Conservation (phyloP, 345 rosid species). For the Crucihimalaya himalaica region DNA sequence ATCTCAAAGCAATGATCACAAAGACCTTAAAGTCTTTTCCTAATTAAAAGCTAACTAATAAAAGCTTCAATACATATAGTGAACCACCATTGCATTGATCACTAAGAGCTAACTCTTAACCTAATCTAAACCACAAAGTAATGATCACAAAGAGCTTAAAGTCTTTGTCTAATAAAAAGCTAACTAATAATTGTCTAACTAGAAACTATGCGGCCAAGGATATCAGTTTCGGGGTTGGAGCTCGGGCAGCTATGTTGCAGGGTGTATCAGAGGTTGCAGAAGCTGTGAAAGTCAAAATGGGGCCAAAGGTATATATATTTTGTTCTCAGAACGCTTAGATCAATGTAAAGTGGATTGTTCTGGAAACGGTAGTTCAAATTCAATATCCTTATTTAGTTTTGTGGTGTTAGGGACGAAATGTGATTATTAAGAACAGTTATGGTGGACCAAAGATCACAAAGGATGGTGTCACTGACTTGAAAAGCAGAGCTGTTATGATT, state of each 20-base stretch:
- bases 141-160: no score
- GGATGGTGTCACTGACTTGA: slow-evolving; percentile 91
- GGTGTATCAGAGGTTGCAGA: slow-evolving; percentile 94
- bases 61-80: no score
- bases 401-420: slow-evolving; percentile 75
- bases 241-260: slow-evolving; percentile 86
- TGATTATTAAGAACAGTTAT: slow-evolving; percentile 63
- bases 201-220: slow-evolving; percentile 89
- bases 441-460: slow-evolving; percentile 84
- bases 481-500: slow-evolving; percentile 79
- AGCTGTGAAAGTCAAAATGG: slow-evolving; percentile 96
- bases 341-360: not conserved
- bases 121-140: no score
- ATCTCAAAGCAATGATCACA: no score
- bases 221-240: slow-evolving; percentile 77
- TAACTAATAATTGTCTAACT: no score
- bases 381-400: slow-evolving; percentile 14
- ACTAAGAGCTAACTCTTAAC: no score
- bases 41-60: no score
- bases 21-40: no score
- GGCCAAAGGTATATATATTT: slow-evolving; percentile 68
- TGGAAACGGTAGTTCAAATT: not conserved
- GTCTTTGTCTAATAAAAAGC: no score
- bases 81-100: no score
- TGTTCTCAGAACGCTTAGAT: not conserved